phyloP scores from a whole-genome alignment of 2,329 filamentous ascomycete species.

The Pochonia chlamydosporia region DNA sequence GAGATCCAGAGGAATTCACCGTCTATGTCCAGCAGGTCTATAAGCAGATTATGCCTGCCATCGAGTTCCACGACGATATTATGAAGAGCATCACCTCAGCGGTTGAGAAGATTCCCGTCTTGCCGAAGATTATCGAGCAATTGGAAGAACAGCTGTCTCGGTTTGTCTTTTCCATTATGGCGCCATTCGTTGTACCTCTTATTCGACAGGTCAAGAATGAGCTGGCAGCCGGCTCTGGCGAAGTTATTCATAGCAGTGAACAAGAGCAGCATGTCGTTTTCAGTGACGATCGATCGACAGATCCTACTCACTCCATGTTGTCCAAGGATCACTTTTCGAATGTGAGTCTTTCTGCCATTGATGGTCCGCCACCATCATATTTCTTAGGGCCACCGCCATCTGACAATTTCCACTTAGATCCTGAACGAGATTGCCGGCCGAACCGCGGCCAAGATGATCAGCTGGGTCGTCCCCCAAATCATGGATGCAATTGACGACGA shows the following conservation, averaged over 20 bases:
- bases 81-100: constrained; percentile 73
- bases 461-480: constrained; percentile 83
- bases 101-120: constrained; percentile 77
- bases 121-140: constrained; percentile 81
- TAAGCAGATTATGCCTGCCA: constrained; percentile 78
- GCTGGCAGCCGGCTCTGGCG: constrained; percentile 76
- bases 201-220: constrained; percentile 83
- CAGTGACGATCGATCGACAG: constrained; percentile 65
- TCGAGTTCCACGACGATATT: constrained; percentile 85
- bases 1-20: constrained; percentile 79
- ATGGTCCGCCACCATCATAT: neutral
- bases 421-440: constrained; percentile 86
- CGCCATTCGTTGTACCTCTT: constrained; percentile 80
- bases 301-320: constrained; percentile 93
- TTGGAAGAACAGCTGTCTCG: constrained; percentile 81
- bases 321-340: constrained; percentile 95
- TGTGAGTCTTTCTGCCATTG: constrained; percentile 32
- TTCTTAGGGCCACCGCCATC: constrained; percentile 5
- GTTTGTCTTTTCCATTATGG: constrained; percentile 88
- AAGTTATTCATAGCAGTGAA: constrained; percentile 80
- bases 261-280: constrained; percentile 86
- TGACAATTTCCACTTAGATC: constrained; percentile 36
- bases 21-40: constrained; percentile 68
- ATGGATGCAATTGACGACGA: constrained; percentile 86
- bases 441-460: constrained; percentile 70